Base-by-base conservation (phyloP, 1,284 basidiomycete genomes). In the Sphagnurus paluster region DNA sequence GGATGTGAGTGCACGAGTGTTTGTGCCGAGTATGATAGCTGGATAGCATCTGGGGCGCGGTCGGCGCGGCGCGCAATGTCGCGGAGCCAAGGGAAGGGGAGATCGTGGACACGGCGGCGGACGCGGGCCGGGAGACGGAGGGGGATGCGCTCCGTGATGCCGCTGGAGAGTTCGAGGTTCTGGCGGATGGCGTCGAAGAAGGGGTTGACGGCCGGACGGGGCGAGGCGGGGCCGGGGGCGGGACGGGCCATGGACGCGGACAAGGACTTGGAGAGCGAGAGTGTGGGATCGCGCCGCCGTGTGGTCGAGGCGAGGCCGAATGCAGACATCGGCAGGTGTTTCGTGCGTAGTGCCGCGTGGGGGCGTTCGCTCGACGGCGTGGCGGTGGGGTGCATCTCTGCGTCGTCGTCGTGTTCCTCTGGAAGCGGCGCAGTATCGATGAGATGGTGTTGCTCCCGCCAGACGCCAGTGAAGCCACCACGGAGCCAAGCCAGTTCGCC, bases 101-200 rank as follows among this genome's bases (percentile, higher is more conserved):
- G 75, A 35, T 92, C 88, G 9, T 72, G 58, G 9, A 87, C 77
- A 17, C 91, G 77, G 7, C 74, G 67, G 14, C 78, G 73, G 17
- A 89, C 77, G 10, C 80, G 71, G 26, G 72, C 64, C 0, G 90
- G 80, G 3, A 97, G 74, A 25, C 77, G 76, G 42, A 97, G 77
- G 5, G 91, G 80, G 39, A 93, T 91, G 42, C 88, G 83, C 60
- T 93, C 84, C 0, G 84, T 86, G 55, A 90, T 86, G 7, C 91
- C 92, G 43, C 91, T 86, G 9, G 84, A 82, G 26, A 97, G 79
- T 70, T 99, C 96, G 13, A 87, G 68, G 60, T 98, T 97, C 67
- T 99, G 96, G 24, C 96, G 87, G 57, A 99, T 92, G 58, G 92
- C 89, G 69, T 99, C 94, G 57, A 94, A 95, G 69, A 95, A 95